Conservation (phyloP, 495 filamentous ascomycete genomes). For the Lepidopterella palustris region DNA sequence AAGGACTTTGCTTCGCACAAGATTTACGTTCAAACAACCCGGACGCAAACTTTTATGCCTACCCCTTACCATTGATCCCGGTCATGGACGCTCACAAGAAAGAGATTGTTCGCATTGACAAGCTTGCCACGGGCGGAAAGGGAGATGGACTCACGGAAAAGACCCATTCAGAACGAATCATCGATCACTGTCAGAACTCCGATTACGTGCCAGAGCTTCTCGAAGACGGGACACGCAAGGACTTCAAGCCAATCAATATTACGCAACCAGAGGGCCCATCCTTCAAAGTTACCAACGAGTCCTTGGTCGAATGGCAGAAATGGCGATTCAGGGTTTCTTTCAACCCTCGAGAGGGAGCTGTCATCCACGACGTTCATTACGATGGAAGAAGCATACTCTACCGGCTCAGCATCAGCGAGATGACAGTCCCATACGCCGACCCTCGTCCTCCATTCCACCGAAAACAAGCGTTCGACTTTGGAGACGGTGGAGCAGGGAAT, state of each 20-base stretch:
- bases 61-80: constrained; percentile 50
- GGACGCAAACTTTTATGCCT: constrained; percentile 52
- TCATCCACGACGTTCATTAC: constrained; percentile 50
- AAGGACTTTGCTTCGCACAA: constrained; percentile 48
- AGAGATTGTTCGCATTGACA: constrained; percentile 49
- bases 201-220: constrained; percentile 52
- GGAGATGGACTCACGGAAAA: constrained; percentile 39
- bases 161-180: constrained; percentile 39
- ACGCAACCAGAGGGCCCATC: constrained; percentile 32
- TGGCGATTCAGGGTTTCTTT: constrained; percentile 37
- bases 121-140: constrained; percentile 46
- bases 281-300: constrained; percentile 29
- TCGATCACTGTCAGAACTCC: constrained; percentile 40
- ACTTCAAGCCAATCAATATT: constrained; percentile 30
- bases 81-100: constrained; percentile 48
- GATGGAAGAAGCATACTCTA: constrained; percentile 64
- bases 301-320: constrained; percentile 37
- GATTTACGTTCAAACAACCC: constrained; percentile 43
- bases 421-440: constrained; percentile 58
- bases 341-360: constrained; percentile 36
- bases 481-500: constrained; percentile 33
- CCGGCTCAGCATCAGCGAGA: constrained; percentile 63
- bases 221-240: constrained; percentile 29
- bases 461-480: constrained; percentile 36
- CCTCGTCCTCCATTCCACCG: constrained; percentile 33